Evolutionary conservation across 768 basidiomycete genomes (phyloP).

Genomic region (Hypholoma fasciculare): DNA sequence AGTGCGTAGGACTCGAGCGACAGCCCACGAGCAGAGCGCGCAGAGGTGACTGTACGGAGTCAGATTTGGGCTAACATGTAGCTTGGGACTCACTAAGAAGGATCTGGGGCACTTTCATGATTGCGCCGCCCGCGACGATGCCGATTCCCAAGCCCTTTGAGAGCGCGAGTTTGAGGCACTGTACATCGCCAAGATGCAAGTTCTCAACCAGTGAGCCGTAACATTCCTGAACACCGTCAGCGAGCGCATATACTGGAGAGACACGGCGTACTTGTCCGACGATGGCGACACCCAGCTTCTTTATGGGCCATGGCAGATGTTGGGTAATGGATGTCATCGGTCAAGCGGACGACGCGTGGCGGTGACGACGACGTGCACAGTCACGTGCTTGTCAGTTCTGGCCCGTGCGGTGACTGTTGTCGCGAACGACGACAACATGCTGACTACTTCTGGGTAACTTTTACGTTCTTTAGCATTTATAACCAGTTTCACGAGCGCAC

Average conservation of each 20-base stretch:
- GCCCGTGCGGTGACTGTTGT: no score
- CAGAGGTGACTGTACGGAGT: constrained; percentile 55
- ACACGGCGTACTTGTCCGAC: constrained; percentile 65
- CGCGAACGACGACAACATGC: no score
- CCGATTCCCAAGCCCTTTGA: constrained; percentile 93
- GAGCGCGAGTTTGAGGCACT: constrained; percentile 88
- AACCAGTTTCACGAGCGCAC: no score
- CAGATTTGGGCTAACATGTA: not conserved
- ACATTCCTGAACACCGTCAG: constrained; percentile 61
- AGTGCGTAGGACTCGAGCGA: constrained; percentile 85
- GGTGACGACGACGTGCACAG: no score
- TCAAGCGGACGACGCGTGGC: no score
- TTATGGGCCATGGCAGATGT: constrained; percentile 82
- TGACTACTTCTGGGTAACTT: no score
- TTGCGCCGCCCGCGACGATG: constrained; percentile 88
- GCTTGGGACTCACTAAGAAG: constrained; percentile 60
- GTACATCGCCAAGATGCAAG: constrained; percentile 69
- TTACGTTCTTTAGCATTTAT: no score
- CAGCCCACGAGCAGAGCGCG: constrained; percentile 81
- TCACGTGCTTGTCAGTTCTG: no score
- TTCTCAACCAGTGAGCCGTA: constrained; percentile 89
- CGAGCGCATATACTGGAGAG: not conserved
- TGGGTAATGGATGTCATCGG: constrained; percentile 75
- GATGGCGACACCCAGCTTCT: constrained; percentile 77
- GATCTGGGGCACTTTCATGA: constrained; percentile 96